Base-by-base conservation (phyloP, 2,329 filamentous ascomycete genomes). In the Chaetomiaceae sp. region DNA sequence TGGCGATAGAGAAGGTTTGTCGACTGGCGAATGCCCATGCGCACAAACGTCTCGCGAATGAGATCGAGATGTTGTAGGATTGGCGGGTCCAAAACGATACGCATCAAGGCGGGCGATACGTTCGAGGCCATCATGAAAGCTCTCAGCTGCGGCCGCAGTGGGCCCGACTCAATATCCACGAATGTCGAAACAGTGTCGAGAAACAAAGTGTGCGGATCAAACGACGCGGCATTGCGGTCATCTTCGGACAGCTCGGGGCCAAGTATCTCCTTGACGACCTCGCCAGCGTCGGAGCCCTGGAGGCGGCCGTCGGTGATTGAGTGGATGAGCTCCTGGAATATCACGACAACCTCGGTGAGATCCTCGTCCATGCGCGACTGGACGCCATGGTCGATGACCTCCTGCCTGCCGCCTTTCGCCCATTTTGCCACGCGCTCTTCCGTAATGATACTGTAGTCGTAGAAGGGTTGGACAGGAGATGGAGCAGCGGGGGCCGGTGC, bases 1-100 rank as follows among this genome's bases (percentile, higher is more conserved):
- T 97, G 93, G 50, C 90, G 84, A 65, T 98, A 98, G 1, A 98
- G 76, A 4, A 93, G 74, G 58, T 96, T 95, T 7, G 93, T 98
- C 39, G 90, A 86, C 60, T 94, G 89, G 45, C 91, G 83, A 54
- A 95, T 89, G 14, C 85, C 84, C 62, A 93, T 81, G 55, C 84
- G 84, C 47, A 78, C 74, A 64, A 97, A 98, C 6, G 84, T 91
- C n/a, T 84, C 81, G 40, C 89, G 80, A 39, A 95, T 87, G 35
- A 98, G 73, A 9, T 86, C 85, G 12, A 96, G 70, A 22, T 84
- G 76, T 58, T 86, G 79, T 10, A 97, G 71, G 8, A 94, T 68
- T 15, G 81, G 74, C 6, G 81, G 80, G 56, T 98, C 93, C n/a
- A 98, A 76, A 53, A 89, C 79, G 50, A 85, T 78, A 45, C 91